phyloP scores from a whole-genome alignment of 1,139 yeast genomes.

The Magnusiomyces suaveolens region DNA sequence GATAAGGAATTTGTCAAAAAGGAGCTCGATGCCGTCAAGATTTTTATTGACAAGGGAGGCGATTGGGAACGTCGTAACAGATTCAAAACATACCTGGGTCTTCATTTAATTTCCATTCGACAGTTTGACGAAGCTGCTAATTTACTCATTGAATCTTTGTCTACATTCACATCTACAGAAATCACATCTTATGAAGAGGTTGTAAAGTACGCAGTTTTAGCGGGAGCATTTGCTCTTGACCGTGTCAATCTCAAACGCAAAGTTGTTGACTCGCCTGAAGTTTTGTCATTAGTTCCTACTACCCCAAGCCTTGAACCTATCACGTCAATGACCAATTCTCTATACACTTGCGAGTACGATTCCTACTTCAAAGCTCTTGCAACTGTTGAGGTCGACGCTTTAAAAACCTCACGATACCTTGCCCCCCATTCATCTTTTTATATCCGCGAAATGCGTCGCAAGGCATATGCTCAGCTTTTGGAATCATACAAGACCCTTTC shows the following conservation, averaged over 20 bases:
- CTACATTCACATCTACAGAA: constrained; percentile 95
- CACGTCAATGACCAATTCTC: constrained; percentile 70
- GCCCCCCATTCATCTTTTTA: constrained; percentile 73
- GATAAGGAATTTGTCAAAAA: constrained; percentile 64
- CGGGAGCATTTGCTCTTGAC: constrained; percentile 74
- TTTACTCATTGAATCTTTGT: constrained; percentile 77
- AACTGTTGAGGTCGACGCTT: constrained; percentile 65
- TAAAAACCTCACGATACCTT: constrained; percentile 67
- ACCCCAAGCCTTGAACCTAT: constrained; percentile 71
- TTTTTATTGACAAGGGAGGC: constrained; percentile 86
- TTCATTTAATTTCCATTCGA: constrained; percentile 75
- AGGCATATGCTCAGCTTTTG: constrained; percentile 86
- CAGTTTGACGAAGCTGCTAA: constrained; percentile 77
- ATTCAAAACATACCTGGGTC: constrained; percentile 83
- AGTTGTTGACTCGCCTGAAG: constrained; percentile 89
- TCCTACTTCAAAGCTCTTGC: constrained; percentile 70
- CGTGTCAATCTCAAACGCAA: constrained; percentile 78
- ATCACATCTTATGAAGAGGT: constrained; percentile 81
- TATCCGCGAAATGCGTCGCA: constrained; percentile 87
- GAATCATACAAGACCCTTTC: constrained; percentile 91
- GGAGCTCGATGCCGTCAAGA: constrained; percentile 63
- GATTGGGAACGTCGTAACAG: constrained; percentile 98
- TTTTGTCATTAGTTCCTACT: constrained; percentile 67
- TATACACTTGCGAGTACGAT: constrained; percentile 83
- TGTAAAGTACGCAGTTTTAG: constrained; percentile 76